These are phyloP conservation scores for Hibiscus tridactylites DNA, from an alignment of 345 rosid species.

Conservation along the genomic window DNA sequence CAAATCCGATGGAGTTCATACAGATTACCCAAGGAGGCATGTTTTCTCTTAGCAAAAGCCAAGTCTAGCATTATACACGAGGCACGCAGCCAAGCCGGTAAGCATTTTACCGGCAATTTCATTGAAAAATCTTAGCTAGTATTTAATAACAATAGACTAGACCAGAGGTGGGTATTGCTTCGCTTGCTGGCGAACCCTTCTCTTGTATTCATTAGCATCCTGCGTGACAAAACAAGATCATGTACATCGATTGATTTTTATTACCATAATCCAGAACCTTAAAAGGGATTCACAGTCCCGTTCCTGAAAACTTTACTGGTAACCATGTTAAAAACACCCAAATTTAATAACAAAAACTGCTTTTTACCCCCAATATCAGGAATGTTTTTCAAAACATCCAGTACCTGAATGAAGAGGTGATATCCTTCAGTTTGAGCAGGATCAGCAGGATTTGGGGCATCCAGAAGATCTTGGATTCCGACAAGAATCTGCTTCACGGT, in stretches of 20 bases:
- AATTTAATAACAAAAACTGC: background rate
- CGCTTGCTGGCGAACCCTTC: constrained; percentile 78
- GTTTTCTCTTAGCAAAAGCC: constrained; percentile 12
- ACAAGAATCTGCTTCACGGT: too few relatives aligned
- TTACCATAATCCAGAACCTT: background rate
- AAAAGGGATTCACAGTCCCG: background rate
- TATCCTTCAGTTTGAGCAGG: too few relatives aligned
- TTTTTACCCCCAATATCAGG: background rate
- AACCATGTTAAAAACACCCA: background rate
- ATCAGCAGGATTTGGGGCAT: too few relatives aligned
- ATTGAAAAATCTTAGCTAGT: background rate
- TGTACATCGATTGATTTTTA: background rate
- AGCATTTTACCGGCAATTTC: constrained; percentile 5
- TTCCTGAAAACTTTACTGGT: too few relatives aligned
- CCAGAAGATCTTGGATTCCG: too few relatives aligned
- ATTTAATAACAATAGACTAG: constrained; percentile 26
- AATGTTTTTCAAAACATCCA: background rate
- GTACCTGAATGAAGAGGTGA: constrained; percentile 84
- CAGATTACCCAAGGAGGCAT: constrained; percentile 8
- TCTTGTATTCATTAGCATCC: constrained; percentile 81
- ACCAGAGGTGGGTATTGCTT: constrained; percentile 75
- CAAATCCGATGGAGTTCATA: background rate
- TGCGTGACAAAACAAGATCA: constrained; percentile 18
- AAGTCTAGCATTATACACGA: constrained; percentile 24
- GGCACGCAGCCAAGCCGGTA: background rate